These are phyloP conservation scores for Pseudonitzschia multistriata DNA, from an alignment of 108 stramenopile genomes.

Conservation along the genomic window DNA sequence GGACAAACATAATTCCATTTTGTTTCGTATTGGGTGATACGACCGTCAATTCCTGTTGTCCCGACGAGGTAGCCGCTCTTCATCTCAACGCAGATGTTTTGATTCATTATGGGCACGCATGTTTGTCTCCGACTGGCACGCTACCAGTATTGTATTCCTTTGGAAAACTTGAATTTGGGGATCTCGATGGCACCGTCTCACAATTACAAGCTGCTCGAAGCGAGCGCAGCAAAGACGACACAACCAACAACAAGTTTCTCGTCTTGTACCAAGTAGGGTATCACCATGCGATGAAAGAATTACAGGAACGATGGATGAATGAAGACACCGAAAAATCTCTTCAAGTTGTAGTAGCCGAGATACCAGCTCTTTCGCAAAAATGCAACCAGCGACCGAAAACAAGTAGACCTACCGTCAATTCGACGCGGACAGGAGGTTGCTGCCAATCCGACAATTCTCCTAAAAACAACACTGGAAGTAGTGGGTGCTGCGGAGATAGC, in stretches of 20 bases:
- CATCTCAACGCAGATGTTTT: conserved; percentile 91
- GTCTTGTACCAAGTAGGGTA: conserved; percentile 82
- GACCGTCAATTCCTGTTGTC: conserved; percentile 91
- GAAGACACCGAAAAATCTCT: conserved; percentile 1
- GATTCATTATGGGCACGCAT: conserved; percentile 92
- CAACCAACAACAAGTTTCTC: conserved; percentile 38
- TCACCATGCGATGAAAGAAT: conserved; percentile 65
- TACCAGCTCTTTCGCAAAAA: conserved; percentile 16
- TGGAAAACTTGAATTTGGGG: conserved; percentile 46
- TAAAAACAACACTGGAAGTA: conserved; percentile 3
- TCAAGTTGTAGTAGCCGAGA: conserved; percentile 23
- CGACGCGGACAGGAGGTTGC: neutral
- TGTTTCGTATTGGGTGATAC: conserved; percentile 95
- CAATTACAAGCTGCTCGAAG: conserved; percentile 10
- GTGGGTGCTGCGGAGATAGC: conserved; percentile 6
- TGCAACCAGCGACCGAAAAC: conserved; percentile 3
- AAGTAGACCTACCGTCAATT: neutral
- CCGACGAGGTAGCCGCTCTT: conserved; percentile 90
- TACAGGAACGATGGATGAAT: conserved; percentile 45
- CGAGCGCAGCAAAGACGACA: conserved; percentile 4
- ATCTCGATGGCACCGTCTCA: conserved; percentile 23
- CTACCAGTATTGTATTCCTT: conserved; percentile 77
- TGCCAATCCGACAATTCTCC: conserved; percentile 4
- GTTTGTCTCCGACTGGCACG: conserved; percentile 58
- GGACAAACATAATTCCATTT: conserved; percentile 38